Base-by-base conservation (phyloP, 306 rosid species). In the Cercis canadensis region DNA sequence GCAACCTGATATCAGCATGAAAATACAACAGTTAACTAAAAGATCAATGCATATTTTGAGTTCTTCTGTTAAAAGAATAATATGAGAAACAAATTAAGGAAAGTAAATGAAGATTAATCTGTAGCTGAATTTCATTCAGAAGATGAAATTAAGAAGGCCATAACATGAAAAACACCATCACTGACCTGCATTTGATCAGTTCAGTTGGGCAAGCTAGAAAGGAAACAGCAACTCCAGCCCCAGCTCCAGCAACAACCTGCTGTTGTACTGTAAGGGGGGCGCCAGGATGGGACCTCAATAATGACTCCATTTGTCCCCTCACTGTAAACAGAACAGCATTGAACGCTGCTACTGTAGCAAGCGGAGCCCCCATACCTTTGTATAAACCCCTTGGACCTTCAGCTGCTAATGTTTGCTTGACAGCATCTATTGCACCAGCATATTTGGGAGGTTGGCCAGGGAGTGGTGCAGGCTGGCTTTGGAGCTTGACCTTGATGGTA, bases 301-400 rank as follows among this genome's bases (percentile, higher is more conserved):
- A 64, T 11, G 86, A 37, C 81, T 91, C 99, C 92, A 92, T 75
- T 82, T 95, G 92, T 8, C 99, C 99, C 82, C 96, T 89, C 15
- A 83, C 99, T 0, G 96, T 39, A 74, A 95, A 95, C 45, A 95
- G 90, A 74, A 95, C 89, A 13, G 99, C 97, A 52, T 95, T 95
- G 81, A 95, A 95, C 50, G 95, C 96, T 7, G 99, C 97, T 46
- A 95, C 99, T 0, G 97, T 95, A 12, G 99, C 99, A 34, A 95
- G 90, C 43, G 97, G 99, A 64, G 96, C 99, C 34, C 99, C 99
- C 97, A 91, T 92, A 43, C 96, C 99, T 82, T 95, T 95, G 84
- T 89, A 95, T 73, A 95, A 83, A n/a, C 99, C 97, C 33, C 92
- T 67, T 34, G 89, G 78, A 13, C 99, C 99, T 87, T 95, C 99